These are phyloP conservation scores for Cyclotella baltica DNA, from an alignment of 108 stramenopile species.

Conservation along the genomic window DNA sequence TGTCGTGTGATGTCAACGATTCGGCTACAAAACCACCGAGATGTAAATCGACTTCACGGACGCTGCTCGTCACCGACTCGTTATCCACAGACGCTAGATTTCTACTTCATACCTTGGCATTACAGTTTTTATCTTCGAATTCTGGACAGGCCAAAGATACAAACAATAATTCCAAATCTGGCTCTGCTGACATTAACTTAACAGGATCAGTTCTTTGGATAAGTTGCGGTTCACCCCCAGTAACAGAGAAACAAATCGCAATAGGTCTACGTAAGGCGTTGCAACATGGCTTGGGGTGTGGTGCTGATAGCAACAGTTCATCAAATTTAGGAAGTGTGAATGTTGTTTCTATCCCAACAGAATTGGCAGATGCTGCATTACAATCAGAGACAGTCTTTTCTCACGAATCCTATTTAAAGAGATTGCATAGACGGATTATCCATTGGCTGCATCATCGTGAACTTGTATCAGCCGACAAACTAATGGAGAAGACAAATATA, in stretches of 20 bases:
- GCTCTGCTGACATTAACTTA: background rate
- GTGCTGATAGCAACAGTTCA: background rate
- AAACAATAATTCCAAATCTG: background rate
- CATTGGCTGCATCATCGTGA: conserved; percentile 42
- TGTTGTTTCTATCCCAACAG: conserved; percentile 42
- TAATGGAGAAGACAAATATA: background rate
- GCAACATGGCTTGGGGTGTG: conserved; percentile 16
- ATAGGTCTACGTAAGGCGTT: conserved; percentile 28
- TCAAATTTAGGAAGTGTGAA: conserved; percentile 19
- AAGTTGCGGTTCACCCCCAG: conserved; percentile 24
- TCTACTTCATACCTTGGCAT: conserved; percentile 45
- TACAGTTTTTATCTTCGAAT: conserved; percentile 42
- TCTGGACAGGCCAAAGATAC: background rate
- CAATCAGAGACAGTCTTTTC: conserved; percentile 19
- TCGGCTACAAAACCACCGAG: background rate
- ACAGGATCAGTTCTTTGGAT: conserved; percentile 52
- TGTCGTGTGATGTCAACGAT: background rate
- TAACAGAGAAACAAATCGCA: conserved; percentile 29
- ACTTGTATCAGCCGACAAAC: background rate
- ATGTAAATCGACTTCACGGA: conserved; percentile 22
- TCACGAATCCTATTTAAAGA: conserved; percentile 39
- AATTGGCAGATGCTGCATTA: conserved; percentile 38
- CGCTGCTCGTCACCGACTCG: conserved; percentile 49
- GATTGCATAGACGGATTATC: conserved; percentile 35
- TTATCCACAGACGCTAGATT: conserved; percentile 47